Evolutionary conservation across 331 rosid species (phyloP).

Genomic region (Quercus lobata): DNA sequence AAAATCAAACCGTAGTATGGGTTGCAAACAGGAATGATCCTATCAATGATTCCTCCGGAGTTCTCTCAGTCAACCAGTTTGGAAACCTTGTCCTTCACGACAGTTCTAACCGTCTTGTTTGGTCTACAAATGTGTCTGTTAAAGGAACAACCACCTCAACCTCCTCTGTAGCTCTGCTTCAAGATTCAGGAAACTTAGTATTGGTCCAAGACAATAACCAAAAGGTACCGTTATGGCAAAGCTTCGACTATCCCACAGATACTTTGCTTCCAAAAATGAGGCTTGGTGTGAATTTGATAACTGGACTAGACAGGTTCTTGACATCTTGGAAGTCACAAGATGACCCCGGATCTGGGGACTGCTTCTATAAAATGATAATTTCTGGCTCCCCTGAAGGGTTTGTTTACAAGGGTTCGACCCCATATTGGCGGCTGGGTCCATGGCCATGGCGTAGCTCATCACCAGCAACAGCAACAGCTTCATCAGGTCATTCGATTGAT

Average conservation of each 20-base stretch:
- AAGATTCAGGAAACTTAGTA: too few species aligned
- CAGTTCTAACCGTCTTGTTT: conserved; percentile 8
- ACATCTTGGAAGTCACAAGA: conserved; percentile 25
- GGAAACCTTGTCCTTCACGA: conserved; percentile 36
- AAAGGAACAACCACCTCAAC: background rate
- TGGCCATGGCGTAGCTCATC: background rate
- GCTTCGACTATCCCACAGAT: background rate
- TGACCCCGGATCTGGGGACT: background rate
- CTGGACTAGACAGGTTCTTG: too few species aligned
- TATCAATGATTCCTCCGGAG: too few species aligned
- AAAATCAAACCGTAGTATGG: too few species aligned
- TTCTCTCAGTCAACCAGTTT: conserved; percentile 3
- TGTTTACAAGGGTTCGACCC: background rate
- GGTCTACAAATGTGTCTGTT: conserved; percentile 34
- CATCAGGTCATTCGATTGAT: background rate
- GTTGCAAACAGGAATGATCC: too few species aligned
- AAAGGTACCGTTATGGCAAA: background rate
- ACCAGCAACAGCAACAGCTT: background rate
- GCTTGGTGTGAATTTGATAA: too few species aligned
- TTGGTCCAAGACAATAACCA: too few species aligned
- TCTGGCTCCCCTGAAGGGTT: background rate
- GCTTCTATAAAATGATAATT: too few species aligned
- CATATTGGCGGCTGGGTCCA: background rate
- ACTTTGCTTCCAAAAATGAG: too few species aligned
- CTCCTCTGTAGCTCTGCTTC: too few species aligned